Evolutionary conservation across 1,139 yeast genomes (phyloP).

Genomic region (Blastobotrys petasosporus): DNA sequence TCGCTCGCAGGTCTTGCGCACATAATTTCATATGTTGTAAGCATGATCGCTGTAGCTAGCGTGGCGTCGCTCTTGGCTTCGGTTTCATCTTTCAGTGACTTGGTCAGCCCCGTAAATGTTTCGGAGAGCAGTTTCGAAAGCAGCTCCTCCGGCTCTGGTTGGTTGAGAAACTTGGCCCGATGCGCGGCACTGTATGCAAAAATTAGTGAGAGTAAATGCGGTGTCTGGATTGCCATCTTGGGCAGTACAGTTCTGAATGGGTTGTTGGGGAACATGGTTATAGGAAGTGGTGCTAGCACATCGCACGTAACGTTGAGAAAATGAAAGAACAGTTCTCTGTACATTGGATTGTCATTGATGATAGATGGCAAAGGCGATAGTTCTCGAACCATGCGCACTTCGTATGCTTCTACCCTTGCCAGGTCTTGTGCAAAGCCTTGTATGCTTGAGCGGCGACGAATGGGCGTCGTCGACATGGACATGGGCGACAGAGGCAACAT

Average conservation of each 20-base stretch:
- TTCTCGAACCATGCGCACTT: slow-evolving; percentile 29
- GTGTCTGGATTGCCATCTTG: slow-evolving; percentile 59
- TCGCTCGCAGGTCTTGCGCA: slow-evolving; percentile 31
- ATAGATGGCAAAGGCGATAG: slow-evolving; percentile 54
- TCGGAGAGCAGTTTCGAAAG: slow-evolving; percentile 49
- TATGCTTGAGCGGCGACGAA: background rate
- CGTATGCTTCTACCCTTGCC: slow-evolving; percentile 2
- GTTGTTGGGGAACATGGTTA: slow-evolving; percentile 48
- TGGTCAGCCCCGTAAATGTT: slow-evolving; percentile 52
- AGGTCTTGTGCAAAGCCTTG: slow-evolving; percentile 6
- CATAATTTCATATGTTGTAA: slow-evolving; percentile 60
- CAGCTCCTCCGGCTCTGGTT: slow-evolving; percentile 39
- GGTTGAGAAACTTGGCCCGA: slow-evolving; percentile 32
- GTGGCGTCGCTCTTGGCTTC: slow-evolving; percentile 62
- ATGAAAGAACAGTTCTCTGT: slow-evolving; percentile 55
- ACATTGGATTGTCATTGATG: slow-evolving; percentile 51
- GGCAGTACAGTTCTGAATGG: slow-evolving; percentile 66
- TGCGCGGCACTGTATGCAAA: slow-evolving; percentile 65
- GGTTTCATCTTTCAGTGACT: slow-evolving; percentile 44
- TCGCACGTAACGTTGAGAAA: slow-evolving; percentile 59
- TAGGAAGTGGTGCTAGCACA: slow-evolving; percentile 63
- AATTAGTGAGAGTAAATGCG: slow-evolving; percentile 49
- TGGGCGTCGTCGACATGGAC: too few species aligned
- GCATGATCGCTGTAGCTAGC: slow-evolving; percentile 54
- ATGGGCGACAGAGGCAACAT: too few species aligned